Evolutionary conservation across 331 rosid species (phyloP), one percentile per base, ranked within the genome.

Genomic region (Telfairia occidentalis): DNA sequence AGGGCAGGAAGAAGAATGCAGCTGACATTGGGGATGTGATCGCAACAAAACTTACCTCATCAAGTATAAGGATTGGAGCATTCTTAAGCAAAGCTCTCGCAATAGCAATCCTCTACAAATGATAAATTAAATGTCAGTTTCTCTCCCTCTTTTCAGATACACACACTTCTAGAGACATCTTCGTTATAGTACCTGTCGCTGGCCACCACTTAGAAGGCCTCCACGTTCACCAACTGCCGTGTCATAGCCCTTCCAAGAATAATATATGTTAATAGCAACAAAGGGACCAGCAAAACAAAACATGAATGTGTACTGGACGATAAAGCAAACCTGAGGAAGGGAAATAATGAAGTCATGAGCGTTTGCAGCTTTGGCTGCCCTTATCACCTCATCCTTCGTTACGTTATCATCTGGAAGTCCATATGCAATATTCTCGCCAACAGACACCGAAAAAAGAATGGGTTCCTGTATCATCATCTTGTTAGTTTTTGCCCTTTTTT

Each of bases 181-280:
- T 49, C 6, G 45, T 26, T 24, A 71, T 16, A 77, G 19, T 85
- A 94, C 97, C 98, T 94, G 96, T 23, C 97, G 87, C 89, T 94
- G 98, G 76, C 98, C 97, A 26, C 97, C 97, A 9, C 97, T 94
- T 32, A 94, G 86, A 28, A 94, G 83, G 81, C 97, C 97, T 74
- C 98, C 98, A 40, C 97, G 98, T 78, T 94, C 98, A 70, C 97
- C 98, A 8, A 94, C 98, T 23, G 81, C 92, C 30, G 98, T 91
- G 81, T 90, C 97, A 65, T 94, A 94, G 49, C 98, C 97, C 98
- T 92, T 80, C 38, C 19, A 18, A 77, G 49, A 54, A 34, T 9
- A 26, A 16, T 53, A 6, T 8, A 24, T 40, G 12, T 42, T 18
- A 21, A 23, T 12, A 8, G 38, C 71, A 29, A 45, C 26, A 59